phyloP scores from a whole-genome alignment of 805 yeast genomes.

The Starmerella potacharoeniae region DNA sequence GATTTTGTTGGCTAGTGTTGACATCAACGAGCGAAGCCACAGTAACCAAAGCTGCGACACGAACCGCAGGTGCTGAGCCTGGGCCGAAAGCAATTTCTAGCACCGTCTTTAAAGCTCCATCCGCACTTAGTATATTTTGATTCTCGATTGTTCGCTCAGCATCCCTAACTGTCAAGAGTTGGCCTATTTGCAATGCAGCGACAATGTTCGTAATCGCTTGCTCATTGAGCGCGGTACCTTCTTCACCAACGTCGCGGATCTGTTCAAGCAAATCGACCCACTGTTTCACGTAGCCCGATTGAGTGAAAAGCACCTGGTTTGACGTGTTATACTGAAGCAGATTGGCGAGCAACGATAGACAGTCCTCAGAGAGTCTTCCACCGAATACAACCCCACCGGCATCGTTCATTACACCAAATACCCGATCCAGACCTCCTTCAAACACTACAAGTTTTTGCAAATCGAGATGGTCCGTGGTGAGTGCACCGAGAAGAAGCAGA shows the following conservation, averaged over 20 bases:
- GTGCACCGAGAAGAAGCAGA: slow-evolving; percentile 66
- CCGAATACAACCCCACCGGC: slow-evolving; percentile 90
- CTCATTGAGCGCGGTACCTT: slow-evolving; percentile 31
- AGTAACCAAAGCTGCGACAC: slow-evolving; percentile 58
- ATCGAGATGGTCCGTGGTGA: slow-evolving; percentile 70
- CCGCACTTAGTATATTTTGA: slow-evolving; percentile 48
- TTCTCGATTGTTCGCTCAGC: slow-evolving; percentile 50
- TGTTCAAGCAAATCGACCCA: slow-evolving; percentile 46
- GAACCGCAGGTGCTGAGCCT: slow-evolving; percentile 50
- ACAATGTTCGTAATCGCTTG: slow-evolving; percentile 59
- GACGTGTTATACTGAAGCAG: slow-evolving; percentile 72
- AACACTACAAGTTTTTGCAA: slow-evolving; percentile 90
- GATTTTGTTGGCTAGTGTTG: slow-evolving; percentile 55
- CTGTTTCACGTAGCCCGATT: slow-evolving; percentile 64
- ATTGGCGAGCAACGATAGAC: slow-evolving; percentile 61
- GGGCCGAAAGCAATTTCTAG: slow-evolving; percentile 58
- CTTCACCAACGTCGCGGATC: slow-evolving; percentile 46
- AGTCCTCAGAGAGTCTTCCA: slow-evolving; percentile 85
- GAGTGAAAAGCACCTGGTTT: slow-evolving; percentile 80
- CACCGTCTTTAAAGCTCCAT: slow-evolving; percentile 55
- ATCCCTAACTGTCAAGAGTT: slow-evolving; percentile 61
- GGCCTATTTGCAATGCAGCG: slow-evolving; percentile 59
- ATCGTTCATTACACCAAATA: slow-evolving; percentile 66
- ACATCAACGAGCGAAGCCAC: slow-evolving; percentile 65
- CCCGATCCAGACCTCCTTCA: slow-evolving; percentile 76